phyloP scores from a whole-genome alignment of 345 rosid genomes.

The Passiflora organensis region DNA sequence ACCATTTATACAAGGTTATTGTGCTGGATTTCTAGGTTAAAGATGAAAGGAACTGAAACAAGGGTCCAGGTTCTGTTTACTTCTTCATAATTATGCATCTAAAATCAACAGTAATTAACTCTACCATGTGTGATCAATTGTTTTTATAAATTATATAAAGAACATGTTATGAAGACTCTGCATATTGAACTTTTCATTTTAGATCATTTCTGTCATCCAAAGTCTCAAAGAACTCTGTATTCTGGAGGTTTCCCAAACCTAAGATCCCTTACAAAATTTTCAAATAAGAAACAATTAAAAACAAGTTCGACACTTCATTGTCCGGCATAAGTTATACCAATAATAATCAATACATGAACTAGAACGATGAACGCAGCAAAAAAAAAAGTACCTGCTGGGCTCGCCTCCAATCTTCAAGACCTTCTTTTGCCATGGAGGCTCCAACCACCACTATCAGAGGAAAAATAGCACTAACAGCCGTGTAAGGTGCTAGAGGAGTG shows the following conservation, averaged over 20 bases:
- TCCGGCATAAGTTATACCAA: not conserved
- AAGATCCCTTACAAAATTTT: too few species aligned
- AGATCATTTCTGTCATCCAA: not conserved
- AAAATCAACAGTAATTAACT: too few species aligned
- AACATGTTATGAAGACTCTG: not conserved
- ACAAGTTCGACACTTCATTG: too few species aligned
- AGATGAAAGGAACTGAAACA: not conserved
- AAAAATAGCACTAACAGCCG: slow-evolving; percentile 58
- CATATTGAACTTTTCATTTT: not conserved
- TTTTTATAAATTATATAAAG: not conserved
- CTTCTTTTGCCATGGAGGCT: slow-evolving; percentile 87
- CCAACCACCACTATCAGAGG: slow-evolving; percentile 75
- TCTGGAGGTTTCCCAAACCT: too few species aligned
- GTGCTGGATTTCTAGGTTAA: not conserved
- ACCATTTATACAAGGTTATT: not conserved
- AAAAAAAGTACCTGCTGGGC: slow-evolving; percentile 53
- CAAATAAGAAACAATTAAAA: too few species aligned
- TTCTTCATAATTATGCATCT: not conserved
- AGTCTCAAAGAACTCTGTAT: too few species aligned
- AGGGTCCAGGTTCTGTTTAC: not conserved
- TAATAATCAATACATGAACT: not conserved
- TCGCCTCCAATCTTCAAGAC: slow-evolving; percentile 80
- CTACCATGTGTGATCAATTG: too few species aligned
- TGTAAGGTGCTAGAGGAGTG: slow-evolving; percentile 69
- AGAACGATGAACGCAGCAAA: not conserved